Percentiles rank a stretch among this genome's conserved stretches.
These are phyloP conservation scores for Cystobasidium tubakii DNA, from an alignment of 768 basidiomycete genomes.

Conservation along the genomic window DNA sequence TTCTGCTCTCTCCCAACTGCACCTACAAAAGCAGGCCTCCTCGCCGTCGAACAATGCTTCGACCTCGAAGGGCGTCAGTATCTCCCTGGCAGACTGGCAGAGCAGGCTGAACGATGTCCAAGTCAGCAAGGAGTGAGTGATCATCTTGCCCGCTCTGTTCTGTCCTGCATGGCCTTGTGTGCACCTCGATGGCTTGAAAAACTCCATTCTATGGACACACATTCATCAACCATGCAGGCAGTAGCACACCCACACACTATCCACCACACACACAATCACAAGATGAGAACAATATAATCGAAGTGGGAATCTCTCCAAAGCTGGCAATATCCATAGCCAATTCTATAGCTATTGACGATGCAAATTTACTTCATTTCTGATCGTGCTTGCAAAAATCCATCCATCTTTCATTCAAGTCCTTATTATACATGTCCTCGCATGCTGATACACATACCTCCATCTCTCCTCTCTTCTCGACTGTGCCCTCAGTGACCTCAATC, in stretches of 20 bases:
- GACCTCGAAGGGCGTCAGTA: constrained; percentile 43
- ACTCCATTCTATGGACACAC: not conserved
- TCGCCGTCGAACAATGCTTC: not conserved
- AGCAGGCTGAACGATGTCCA: constrained; percentile 71
- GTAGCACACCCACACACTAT: not conserved
- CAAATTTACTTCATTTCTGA: constrained; percentile 57
- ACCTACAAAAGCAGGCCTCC: not conserved
- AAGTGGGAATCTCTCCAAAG: constrained; percentile 99
- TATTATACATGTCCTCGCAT: not conserved
- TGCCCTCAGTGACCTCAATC: constrained; percentile 73
- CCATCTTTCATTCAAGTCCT: constrained; percentile 20
- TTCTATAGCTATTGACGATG: constrained; percentile 64
- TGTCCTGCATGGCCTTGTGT: not conserved
- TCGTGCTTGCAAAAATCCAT: constrained; percentile 16
- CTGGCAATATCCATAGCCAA: constrained; percentile 40
- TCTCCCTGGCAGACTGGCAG: constrained; percentile 82
- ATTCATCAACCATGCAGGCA: not conserved
- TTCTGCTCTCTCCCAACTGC: not conserved
- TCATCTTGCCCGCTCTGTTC: constrained; percentile 34
- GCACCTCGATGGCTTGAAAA: not conserved
- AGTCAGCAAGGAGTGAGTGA: constrained; percentile 77
- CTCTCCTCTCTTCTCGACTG: constrained; percentile 10
- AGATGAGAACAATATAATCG: constrained; percentile 60
- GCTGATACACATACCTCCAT: constrained; percentile 43
- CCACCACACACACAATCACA: constrained; percentile 29